Percentiles rank a stretch among this genome's conserved stretches.
Conservation (phyloP, 768 basidiomycete species). For the Royoungia palumana region DNA sequence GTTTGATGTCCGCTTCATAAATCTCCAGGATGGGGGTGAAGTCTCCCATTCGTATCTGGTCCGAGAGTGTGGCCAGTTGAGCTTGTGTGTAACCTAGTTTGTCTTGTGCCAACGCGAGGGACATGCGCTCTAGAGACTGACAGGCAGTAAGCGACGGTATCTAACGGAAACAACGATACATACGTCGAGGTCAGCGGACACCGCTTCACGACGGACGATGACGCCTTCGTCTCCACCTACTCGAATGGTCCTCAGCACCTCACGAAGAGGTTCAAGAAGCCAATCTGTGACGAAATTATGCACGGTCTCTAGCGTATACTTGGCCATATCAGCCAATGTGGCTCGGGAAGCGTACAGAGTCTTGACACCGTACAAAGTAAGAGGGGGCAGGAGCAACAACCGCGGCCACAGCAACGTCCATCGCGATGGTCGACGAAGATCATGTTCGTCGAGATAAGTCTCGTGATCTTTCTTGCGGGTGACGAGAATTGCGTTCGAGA, state of each 20-base stretch:
- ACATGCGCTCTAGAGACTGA: conserved; percentile 92
- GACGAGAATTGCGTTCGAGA: conserved; percentile 20
- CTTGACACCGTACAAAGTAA: conserved; percentile 50
- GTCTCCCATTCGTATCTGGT: conserved; percentile 73
- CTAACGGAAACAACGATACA: conserved; percentile 14
- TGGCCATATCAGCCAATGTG: conserved; percentile 51
- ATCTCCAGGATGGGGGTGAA: conserved; percentile 81
- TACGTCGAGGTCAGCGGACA: conserved; percentile 83
- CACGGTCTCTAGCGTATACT: conserved; percentile 63
- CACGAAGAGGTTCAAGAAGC: conserved; percentile 82
- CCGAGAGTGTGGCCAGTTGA: conserved; percentile 64
- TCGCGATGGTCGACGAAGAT: conserved; percentile 63
- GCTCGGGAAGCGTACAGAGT: conserved; percentile 57
- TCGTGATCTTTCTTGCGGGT: conserved; percentile 29
- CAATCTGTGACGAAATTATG: conserved; percentile 76
- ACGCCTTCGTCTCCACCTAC: conserved; percentile 72
- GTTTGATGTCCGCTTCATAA: conserved; percentile 90
- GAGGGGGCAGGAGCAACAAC: conserved; percentile 71
- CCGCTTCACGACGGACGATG: conserved; percentile 76
- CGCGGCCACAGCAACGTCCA: conserved; percentile 79
- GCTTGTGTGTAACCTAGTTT: conserved; percentile 60
- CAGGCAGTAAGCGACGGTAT: neutral
- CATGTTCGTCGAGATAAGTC: conserved; percentile 29
- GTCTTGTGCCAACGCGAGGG: conserved; percentile 78
- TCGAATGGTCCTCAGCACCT: conserved; percentile 78